Evolutionary conservation across 441 rosid genomes (phyloP), one percentile per base, ranked within the genome.

Genomic region (Pelargonium cotyledonis): DNA sequence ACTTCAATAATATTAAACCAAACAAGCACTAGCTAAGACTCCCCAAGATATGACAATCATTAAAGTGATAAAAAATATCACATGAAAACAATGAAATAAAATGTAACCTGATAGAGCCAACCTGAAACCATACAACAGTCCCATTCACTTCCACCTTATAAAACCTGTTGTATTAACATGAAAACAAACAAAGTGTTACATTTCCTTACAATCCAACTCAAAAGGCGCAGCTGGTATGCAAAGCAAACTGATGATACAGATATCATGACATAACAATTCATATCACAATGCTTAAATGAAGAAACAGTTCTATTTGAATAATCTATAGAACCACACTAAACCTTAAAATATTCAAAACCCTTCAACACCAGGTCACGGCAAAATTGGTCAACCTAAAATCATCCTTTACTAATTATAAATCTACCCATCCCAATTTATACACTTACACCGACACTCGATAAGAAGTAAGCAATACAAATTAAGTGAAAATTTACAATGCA

Each of bases 71-170:
- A 51, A 76, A 73, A 51, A 16, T 44, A 51, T 16, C 61, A 64
- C 61, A 60, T 2, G 51, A 71, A 68, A 83, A 78, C 63, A 76
- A 78, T 78, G 78, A 68, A 84, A 76, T 58, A 74, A 89, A 83
- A 66, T 76, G 92, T 87, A 80, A 87, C 95, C 91, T 89, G 95
- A 77, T 86, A 83, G 81, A 83, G 95, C 93, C 92, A 89, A 94
- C 99, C 97, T 91, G 99, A 94, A 91, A 94, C 97, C 99, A 88
- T 64, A 94, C 84, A 84, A 87, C 80, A 18, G 91, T 81, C 70
- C 72, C 79, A 68, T 90, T 85, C 8, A 29, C 86, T 26, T 80
- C 83, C 72, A 85, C 92, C 75, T 79, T 91, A 82, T 94, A 94
- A 80, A 89, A 94, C 86, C 97, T 91, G 85, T 49, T 72, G 43